Percentiles rank a stretch among this genome's conserved stretches.
Conservation (phyloP, 352 stramenopile species). For the Phytophthora sp. region DNA sequence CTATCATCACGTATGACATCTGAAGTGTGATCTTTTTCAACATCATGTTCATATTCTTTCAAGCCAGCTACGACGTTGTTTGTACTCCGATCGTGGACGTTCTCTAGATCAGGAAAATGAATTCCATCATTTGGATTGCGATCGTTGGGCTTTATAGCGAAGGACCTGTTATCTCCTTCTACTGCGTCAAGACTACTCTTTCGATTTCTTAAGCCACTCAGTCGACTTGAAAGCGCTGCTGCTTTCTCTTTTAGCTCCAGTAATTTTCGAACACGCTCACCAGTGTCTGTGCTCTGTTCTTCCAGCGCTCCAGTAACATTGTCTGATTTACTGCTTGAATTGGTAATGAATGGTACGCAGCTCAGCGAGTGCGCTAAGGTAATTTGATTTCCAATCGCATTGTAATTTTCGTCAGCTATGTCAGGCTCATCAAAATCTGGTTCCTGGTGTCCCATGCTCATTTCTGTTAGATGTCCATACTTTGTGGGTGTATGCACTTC, state of each 20-base stretch:
- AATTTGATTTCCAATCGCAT: constrained; percentile 14
- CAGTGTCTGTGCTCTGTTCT: neutral
- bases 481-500: neutral
- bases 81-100: no score
- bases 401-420: constrained; percentile 24
- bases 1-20: no score
- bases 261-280: constrained; percentile 31
- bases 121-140: neutral
- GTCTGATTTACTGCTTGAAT: neutral
- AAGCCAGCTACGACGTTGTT: no score
- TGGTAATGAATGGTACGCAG: no score
- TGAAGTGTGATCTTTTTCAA: no score
- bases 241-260: constrained; percentile 33
- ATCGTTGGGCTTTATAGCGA: no score
- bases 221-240: constrained; percentile 18
- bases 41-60: no score
- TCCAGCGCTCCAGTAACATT: neutral
- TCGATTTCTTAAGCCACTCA: constrained; percentile 23
- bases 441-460: neutral
- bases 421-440: constrained; percentile 12
- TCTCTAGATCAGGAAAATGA: no score
- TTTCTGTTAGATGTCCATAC: neutral
- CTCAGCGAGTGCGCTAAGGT: neutral
- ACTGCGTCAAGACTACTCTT: neutral
- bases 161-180: no score